Evolutionary conservation across 768 basidiomycete species (phyloP).

Genomic region (Leccinum ochraceum): DNA sequence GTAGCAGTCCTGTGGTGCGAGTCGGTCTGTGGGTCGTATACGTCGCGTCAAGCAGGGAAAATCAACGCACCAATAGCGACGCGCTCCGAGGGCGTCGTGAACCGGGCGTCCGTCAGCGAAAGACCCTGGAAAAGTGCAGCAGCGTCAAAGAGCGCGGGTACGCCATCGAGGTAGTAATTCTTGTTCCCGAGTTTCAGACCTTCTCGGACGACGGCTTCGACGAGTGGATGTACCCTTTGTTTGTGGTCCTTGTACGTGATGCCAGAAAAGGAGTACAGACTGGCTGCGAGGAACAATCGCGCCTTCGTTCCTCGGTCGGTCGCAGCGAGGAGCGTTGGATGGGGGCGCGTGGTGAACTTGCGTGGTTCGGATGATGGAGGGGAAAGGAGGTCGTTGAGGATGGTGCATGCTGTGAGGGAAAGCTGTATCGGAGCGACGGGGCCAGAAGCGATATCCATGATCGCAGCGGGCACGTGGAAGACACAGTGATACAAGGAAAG

Average conservation of each 20-base stretch:
- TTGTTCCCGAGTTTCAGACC: conserved; percentile 82
- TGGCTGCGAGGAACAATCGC: conserved; percentile 78
- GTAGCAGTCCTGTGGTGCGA: conserved; percentile 52
- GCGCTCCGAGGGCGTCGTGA: conserved; percentile 47
- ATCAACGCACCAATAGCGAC: conserved; percentile 55
- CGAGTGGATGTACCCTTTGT: conserved; percentile 55
- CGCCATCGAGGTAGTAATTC: conserved; percentile 75
- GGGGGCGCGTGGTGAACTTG: conserved; percentile 21
- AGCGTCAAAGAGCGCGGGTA: conserved; percentile 65
- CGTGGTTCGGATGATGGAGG: conserved; percentile 16
- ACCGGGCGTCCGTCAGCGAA: conserved; percentile 35
- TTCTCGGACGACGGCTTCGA: conserved; percentile 75
- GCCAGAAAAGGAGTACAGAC: conserved; percentile 68
- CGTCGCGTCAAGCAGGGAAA: not conserved
- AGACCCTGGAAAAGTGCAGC: conserved; percentile 39
- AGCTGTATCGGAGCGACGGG: conserved; percentile 38
- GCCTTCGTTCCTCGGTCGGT: conserved; percentile 39
- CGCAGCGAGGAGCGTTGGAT: conserved; percentile 42
- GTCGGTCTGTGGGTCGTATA: not conserved
- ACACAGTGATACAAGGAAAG: conserved; percentile 70
- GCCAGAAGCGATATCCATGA: conserved; percentile 46
- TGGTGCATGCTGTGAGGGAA: conserved; percentile 55
- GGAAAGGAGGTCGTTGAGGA: conserved; percentile 55
- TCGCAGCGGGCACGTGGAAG: conserved; percentile 55
- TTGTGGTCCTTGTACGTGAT: conserved; percentile 65